Evolutionary conservation across 179 eudicot species (phyloP).

Genomic region (Spergularia azorica): DNA sequence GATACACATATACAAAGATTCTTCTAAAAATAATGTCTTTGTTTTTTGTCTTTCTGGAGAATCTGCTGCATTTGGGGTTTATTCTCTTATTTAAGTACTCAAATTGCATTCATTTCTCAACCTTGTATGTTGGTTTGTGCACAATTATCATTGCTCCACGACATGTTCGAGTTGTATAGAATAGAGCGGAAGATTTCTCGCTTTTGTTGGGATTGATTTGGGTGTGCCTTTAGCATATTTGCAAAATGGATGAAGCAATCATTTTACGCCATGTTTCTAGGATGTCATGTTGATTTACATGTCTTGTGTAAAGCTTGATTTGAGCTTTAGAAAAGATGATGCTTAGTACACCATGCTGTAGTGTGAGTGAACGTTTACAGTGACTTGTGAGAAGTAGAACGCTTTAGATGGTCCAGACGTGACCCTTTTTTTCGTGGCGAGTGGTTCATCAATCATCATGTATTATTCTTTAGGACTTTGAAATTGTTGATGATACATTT

Average conservation of each 20-base stretch:
- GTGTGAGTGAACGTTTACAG: slow-evolving; percentile 7
- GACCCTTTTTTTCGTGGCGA: slow-evolving; percentile 14
- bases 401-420: slow-evolving; percentile 3
- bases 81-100: slow-evolving; percentile 5
- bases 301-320: slow-evolving; percentile 14
- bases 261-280: background rate
- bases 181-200: background rate
- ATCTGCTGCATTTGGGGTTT: background rate
- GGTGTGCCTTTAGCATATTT: background rate
- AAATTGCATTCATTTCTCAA: slow-evolving; percentile 13
- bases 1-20: slow-evolving; percentile 27
- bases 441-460: slow-evolving; percentile 20
- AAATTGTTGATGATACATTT: slow-evolving; percentile 20
- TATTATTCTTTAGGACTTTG: background rate
- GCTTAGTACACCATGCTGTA: background rate
- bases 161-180: background rate
- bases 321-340: background rate
- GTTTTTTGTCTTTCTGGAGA: slow-evolving; percentile 12
- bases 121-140: slow-evolving; percentile 16
- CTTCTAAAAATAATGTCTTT: slow-evolving; percentile 17
- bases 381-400: slow-evolving; percentile 16
- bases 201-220: background rate
- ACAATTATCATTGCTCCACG: slow-evolving; percentile 10
- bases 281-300: background rate
- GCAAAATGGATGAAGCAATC: background rate